Evolutionary conservation across 2,329 filamentous ascomycete genomes (phyloP).

Genomic region (Penicillium expansum): DNA sequence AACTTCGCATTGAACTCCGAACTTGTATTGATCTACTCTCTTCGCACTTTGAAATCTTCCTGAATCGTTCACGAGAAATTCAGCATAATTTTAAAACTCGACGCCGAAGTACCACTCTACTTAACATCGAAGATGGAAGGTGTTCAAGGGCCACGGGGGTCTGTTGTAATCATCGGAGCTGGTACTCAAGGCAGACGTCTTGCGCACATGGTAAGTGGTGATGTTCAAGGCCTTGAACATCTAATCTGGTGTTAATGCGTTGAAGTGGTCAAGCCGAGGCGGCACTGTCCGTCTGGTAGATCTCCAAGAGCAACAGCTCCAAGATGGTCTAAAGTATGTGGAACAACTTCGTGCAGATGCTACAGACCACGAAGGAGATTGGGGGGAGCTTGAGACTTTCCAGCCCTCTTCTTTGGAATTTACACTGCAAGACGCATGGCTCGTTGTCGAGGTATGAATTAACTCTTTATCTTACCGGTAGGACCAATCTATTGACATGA

Average conservation of each 20-base stretch:
- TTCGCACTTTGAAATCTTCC: not conserved
- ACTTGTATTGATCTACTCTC: not conserved
- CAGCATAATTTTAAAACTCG: not conserved
- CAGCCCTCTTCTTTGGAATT: no score
- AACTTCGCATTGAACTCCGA: not conserved
- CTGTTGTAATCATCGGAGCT: slow-evolving; percentile 26
- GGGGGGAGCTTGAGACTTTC: no score
- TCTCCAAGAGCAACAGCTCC: no score
- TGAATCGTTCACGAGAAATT: not conserved
- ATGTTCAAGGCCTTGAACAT: not conserved
- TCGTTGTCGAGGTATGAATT: no score
- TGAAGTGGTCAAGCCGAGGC: slow-evolving; percentile 37
- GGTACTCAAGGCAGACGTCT: slow-evolving; percentile 39
- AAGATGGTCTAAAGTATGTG: no score
- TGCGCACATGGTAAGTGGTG: slow-evolving; percentile 35
- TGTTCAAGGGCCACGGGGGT: not conserved
- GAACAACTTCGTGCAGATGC: no score
- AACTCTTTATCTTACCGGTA: no score
- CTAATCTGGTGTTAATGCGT: not conserved
- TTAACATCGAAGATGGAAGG: not conserved
- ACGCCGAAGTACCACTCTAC: no score
- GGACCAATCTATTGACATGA: no score
- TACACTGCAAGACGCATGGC: no score
- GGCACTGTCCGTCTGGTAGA: slow-evolving; percentile 34
- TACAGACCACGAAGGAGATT: no score